Percentiles rank a stretch among this genome's conserved stretches.
Conservation (phyloP, 495 filamentous ascomycete genomes). For the Elasticomyces elasticus region DNA sequence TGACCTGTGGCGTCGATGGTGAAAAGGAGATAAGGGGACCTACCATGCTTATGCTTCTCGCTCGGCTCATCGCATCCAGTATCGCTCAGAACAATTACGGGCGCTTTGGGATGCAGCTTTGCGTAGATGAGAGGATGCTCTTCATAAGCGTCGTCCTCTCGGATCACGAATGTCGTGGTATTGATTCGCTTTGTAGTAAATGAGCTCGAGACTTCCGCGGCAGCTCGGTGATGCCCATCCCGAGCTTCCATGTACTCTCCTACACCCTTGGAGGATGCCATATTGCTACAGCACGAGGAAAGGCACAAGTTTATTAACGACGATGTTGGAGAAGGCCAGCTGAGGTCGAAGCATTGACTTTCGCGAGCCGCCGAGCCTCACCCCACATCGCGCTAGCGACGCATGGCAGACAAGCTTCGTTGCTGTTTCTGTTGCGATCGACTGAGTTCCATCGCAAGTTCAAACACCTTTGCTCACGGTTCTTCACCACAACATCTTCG, state of each 20-base stretch:
- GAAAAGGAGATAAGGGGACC: background rate
- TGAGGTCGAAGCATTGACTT: too few species aligned
- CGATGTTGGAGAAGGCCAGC: too few species aligned
- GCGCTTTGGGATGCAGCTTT: constrained; percentile 27
- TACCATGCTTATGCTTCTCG: constrained; percentile 14
- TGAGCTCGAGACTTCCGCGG: background rate
- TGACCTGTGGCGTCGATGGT: too few species aligned
- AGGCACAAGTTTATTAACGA: too few species aligned
- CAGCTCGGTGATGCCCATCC: too few species aligned
- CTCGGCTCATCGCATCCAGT: constrained; percentile 30
- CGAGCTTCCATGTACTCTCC: too few species aligned
- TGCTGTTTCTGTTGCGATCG: background rate
- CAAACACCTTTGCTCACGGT: background rate
- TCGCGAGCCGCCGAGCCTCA: background rate
- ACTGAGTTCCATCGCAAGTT: background rate
- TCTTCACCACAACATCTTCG: background rate
- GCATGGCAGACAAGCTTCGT: background rate
- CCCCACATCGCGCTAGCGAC: too few species aligned
- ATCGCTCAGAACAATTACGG: constrained; percentile 30
- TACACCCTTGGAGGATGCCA: too few species aligned
- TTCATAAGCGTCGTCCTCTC: constrained; percentile 30
- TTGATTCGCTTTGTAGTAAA: constrained; percentile 29
- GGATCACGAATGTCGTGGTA: constrained; percentile 31
- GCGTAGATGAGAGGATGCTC: constrained; percentile 37
- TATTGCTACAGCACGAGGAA: too few species aligned